A percentile compares a stretch with the other conserved stretches of the same genome.
Conservation (phyloP, 163 green algal genomes). For the Chlorella variabilis region DNA sequence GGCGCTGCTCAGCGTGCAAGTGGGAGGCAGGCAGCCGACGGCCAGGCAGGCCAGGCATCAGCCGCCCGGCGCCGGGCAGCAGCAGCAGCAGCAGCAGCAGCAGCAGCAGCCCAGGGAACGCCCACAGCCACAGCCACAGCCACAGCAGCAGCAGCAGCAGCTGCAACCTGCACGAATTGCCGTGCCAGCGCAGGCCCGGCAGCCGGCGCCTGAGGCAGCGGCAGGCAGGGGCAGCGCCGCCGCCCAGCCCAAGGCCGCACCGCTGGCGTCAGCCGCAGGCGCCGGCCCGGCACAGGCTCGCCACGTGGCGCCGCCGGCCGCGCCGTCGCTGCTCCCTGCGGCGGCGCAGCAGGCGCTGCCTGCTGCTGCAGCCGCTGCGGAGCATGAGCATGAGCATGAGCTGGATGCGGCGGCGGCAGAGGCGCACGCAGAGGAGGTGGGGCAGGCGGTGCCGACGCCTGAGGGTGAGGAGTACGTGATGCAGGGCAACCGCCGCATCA, state of each 20-base stretch:
- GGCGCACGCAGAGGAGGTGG: conserved; percentile 7
- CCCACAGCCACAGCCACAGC: no score
- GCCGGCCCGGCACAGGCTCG: no score
- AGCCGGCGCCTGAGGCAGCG: no score
- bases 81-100: neutral
- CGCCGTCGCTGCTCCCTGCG: no score
- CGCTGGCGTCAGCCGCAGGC: no score
- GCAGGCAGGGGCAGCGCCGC: no score
- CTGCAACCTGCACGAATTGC: neutral
- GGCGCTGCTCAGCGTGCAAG: neutral
- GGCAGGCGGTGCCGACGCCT: neutral
- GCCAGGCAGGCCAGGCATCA: neutral
- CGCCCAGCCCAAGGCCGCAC: no score
- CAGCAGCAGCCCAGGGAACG: neutral
- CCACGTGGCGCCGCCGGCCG: no score
- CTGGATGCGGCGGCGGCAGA: conserved; percentile 15
- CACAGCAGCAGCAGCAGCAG: neutral
- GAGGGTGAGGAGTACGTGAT: conserved; percentile 36
- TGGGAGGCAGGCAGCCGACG: neutral
- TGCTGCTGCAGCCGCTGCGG: neutral
- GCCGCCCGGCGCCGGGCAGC: no score
- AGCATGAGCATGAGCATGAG: neutral
- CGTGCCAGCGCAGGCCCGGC: no score
- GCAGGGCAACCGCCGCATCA: conserved; percentile 26
- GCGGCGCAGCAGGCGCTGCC: neutral